Evolutionary conservation across 2,329 filamentous ascomycete genomes (phyloP), one percentile per base, ranked within the genome.

Genomic region (Hyphodiscus sp.): DNA sequence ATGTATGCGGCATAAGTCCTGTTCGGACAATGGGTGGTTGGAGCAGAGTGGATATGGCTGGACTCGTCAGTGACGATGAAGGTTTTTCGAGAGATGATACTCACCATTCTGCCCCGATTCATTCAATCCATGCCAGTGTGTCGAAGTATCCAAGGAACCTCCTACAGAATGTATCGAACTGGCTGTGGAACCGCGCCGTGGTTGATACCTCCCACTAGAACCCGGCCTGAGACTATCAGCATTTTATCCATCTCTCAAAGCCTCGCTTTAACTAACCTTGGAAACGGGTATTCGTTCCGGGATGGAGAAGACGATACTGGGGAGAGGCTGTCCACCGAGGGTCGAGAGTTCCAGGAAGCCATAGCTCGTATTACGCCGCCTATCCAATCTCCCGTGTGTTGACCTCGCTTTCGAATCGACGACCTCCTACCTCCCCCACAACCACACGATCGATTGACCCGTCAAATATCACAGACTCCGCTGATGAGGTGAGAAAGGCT

Each of bases 31-130:
- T 95, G 2, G 92, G 89, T 26, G 90, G 86, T 66, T 95, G 89
- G 3, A 97, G 80, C n/a, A 97, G 79, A 1, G 90, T 95, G 9
- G 91, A 96, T 63, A 97, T 97, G 57, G 94, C 87, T 89, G 58
- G 13, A 51, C 26, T 19, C 52, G 50, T 65, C 41, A 53, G 52
- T 47, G 2, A 30, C 20, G n/a, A n/a, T 15, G 15, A 23, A 20
- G 20, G 20, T 13, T 48, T 15, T 5, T 20, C 8, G 50, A 44
- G 26, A 44, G 38, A 23, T 18, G 41, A 18, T 23, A 50, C 68
- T 29, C 69, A 88, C 86, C 91, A 80, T 96, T 96, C 63, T 91
- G 88, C 11, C 86, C 83, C n/a, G 83, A 82, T 70, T 96, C 91
- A 49, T 74, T 78, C 63, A 85, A 76, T 16, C 85, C 78, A 56